A percentile compares a stretch with the other conserved stretches of the same genome.
Evolutionary conservation across 2,329 filamentous ascomycete species (phyloP).

Genomic region (Fusarium metavorans): DNA sequence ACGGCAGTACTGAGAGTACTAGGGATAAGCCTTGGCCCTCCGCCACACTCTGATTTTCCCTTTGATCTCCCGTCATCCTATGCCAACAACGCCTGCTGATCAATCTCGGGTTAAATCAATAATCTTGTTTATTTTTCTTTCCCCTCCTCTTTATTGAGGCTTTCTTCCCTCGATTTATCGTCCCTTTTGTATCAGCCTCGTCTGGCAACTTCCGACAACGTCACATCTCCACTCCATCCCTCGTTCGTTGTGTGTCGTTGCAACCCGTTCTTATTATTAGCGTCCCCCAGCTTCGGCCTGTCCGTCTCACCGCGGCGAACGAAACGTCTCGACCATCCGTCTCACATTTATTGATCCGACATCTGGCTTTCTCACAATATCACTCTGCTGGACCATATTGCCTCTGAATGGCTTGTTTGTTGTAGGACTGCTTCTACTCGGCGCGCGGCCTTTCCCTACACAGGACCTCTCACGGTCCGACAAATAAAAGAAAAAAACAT

Average conservation of each 20-base stretch:
- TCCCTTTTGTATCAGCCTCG: not conserved
- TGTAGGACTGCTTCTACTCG: slow-evolving; percentile 21
- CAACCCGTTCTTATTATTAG: slow-evolving; percentile 3
- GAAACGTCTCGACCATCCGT: slow-evolving; percentile 10
- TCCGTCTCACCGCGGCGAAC: slow-evolving; percentile 13
- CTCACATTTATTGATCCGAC: slow-evolving; percentile 27
- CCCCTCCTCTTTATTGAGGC: not conserved
- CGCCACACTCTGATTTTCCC: slow-evolving; percentile 34
- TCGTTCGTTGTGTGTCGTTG: not conserved
- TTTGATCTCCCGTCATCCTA: slow-evolving; percentile 12
- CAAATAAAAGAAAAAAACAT: slow-evolving; percentile 37
- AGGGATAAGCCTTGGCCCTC: slow-evolving; percentile 19
- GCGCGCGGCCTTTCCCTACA: slow-evolving; percentile 27
- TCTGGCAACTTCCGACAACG: slow-evolving; percentile 8
- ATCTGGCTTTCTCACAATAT: not conserved
- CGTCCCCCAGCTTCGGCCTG: slow-evolving; percentile 12
- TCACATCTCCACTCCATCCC: slow-evolving; percentile 19
- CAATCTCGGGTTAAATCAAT: slow-evolving; percentile 3
- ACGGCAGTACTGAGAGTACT: not conserved
- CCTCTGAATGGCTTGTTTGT: slow-evolving; percentile 36
- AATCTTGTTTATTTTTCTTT: not conserved
- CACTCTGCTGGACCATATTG: not conserved
- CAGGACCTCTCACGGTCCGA: slow-evolving; percentile 36
- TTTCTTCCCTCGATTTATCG: not conserved
- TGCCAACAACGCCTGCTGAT: slow-evolving; percentile 18